phyloP scores from a whole-genome alignment of 2,329 filamentous ascomycete genomes.

The Cercospora nicotianae region DNA sequence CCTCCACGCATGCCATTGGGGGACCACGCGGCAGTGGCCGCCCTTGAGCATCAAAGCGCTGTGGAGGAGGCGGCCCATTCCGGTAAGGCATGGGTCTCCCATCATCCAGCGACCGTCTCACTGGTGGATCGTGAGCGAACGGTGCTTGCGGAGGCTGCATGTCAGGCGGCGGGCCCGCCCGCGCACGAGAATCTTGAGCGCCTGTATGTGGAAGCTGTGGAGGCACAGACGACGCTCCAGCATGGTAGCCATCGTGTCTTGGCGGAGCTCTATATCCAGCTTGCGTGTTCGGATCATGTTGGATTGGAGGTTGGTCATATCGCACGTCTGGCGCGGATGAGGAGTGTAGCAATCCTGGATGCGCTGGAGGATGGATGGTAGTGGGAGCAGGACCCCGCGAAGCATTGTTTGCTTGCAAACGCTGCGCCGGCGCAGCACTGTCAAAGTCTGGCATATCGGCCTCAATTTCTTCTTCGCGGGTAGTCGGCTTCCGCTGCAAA shows the following conservation, averaged over 20 bases:
- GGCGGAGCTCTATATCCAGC: slow-evolving; percentile 9
- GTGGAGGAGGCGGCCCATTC: slow-evolving; percentile 29
- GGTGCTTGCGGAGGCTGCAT: slow-evolving; percentile 31
- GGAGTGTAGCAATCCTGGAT: slow-evolving; percentile 21
- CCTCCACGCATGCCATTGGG: slow-evolving; percentile 6
- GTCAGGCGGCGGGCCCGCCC: slow-evolving; percentile 14
- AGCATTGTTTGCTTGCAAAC: slow-evolving; percentile 33
- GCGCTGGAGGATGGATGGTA: slow-evolving; percentile 13
- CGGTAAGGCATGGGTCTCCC: slow-evolving; percentile 31
- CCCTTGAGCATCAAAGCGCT: slow-evolving; percentile 20
- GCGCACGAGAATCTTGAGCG: slow-evolving; percentile 18
- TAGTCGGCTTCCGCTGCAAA: slow-evolving; percentile 22
- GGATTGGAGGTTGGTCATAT: slow-evolving; percentile 17
- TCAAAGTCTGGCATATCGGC: slow-evolving; percentile 66
- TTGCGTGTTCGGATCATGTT: slow-evolving; percentile 10
- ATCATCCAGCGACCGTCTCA: slow-evolving; percentile 34
- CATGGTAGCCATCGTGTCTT: slow-evolving; percentile 17
- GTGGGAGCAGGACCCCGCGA: slow-evolving; percentile 3
- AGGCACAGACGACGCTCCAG: slow-evolving; percentile 10
- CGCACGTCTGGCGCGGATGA: slow-evolving; percentile 21
- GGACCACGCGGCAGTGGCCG: slow-evolving; percentile 14
- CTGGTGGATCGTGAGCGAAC: slow-evolving; percentile 26
- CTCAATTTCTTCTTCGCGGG: slow-evolving; percentile 48
- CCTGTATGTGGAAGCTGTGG: slow-evolving; percentile 18
- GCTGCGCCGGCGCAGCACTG: slow-evolving; percentile 40